These are phyloP conservation scores for Albophoma yamanashiensis DNA, from an alignment of 2,329 filamentous ascomycete genomes.

Conservation along the genomic window DNA sequence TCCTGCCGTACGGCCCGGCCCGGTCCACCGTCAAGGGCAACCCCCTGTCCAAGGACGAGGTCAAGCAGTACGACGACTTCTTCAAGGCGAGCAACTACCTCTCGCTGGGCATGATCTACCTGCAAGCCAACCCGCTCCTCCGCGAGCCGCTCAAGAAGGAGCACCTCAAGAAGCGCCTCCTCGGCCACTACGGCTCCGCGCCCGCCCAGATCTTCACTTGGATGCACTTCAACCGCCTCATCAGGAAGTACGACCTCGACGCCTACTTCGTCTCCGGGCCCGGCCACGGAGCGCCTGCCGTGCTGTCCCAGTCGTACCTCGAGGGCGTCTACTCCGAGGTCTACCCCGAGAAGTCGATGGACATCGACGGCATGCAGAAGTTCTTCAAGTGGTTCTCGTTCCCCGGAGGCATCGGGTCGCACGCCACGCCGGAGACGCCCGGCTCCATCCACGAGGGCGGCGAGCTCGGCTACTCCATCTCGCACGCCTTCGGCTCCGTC, in stretches of 20 bases:
- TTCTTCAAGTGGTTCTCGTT: conserved; percentile 83
- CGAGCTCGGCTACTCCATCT: conserved; percentile 72
- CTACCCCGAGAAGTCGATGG: conserved; percentile 62
- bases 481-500: conserved; percentile 67
- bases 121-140: conserved; percentile 63
- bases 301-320: conserved; percentile 66
- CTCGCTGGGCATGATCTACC: conserved; percentile 71
- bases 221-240: conserved; percentile 73
- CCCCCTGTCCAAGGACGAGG: conserved; percentile 54
- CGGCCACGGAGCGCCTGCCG: conserved; percentile 66
- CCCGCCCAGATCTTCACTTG: conserved; percentile 75
- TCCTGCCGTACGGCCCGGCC: conserved; percentile 54
- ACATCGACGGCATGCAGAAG: conserved; percentile 56
- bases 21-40: conserved; percentile 52
- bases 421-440: conserved; percentile 70
- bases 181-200: conserved; percentile 72
- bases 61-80: conserved; percentile 59
- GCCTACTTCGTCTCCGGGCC: conserved; percentile 66
- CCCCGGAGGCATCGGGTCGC: conserved; percentile 67
- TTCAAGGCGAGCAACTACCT: conserved; percentile 68
- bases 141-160: conserved; percentile 56
- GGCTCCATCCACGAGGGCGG: conserved; percentile 71
- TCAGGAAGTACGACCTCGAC: conserved; percentile 70
- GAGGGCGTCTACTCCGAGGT: conserved; percentile 71
- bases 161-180: conserved; percentile 61